These are phyloP conservation scores for Fusarium redolens DNA, from an alignment of 2,329 filamentous ascomycete species.

Conservation along the genomic window DNA sequence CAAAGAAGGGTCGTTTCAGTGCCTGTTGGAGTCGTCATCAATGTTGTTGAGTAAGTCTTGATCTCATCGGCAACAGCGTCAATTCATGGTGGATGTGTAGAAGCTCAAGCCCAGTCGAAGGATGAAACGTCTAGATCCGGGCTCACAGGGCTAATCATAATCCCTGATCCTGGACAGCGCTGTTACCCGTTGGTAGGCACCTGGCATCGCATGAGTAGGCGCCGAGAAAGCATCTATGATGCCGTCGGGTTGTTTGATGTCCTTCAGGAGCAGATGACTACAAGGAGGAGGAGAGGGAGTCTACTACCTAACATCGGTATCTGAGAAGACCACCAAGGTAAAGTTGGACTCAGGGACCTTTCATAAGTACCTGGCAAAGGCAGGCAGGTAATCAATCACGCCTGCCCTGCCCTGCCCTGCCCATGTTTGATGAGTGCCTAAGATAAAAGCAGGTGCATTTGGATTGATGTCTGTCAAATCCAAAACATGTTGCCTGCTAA, in stretches of 20 bases:
- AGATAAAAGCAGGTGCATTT: conserved; percentile 5
- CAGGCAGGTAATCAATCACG: neutral
- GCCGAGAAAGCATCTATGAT: conserved; percentile 1
- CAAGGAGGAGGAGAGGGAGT: neutral
- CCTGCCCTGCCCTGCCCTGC: neutral
- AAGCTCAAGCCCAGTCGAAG: conserved; percentile 26
- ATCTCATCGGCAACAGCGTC: conserved; percentile 22
- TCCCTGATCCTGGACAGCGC: conserved; percentile 37
- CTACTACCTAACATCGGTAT: neutral
- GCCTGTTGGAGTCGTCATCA: conserved; percentile 18
- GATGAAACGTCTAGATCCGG: conserved; percentile 44
- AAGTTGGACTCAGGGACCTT: no score
- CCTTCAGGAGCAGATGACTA: conserved; percentile 1
- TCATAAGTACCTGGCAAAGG: neutral
- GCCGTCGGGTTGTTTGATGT: neutral
- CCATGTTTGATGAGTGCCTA: neutral
- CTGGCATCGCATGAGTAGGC: conserved; percentile 18
- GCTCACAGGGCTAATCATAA: conserved; percentile 16
- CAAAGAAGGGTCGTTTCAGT: conserved; percentile 15
- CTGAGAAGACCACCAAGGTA: neutral
- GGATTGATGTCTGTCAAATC: neutral
- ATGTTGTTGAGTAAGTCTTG: neutral
- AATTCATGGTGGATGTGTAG: conserved; percentile 17
- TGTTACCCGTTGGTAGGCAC: conserved; percentile 1
- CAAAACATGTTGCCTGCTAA: conserved; percentile 1